Evolutionary conservation across 441 rosid genomes (phyloP).

Genomic region (Capsella rubella): DNA sequence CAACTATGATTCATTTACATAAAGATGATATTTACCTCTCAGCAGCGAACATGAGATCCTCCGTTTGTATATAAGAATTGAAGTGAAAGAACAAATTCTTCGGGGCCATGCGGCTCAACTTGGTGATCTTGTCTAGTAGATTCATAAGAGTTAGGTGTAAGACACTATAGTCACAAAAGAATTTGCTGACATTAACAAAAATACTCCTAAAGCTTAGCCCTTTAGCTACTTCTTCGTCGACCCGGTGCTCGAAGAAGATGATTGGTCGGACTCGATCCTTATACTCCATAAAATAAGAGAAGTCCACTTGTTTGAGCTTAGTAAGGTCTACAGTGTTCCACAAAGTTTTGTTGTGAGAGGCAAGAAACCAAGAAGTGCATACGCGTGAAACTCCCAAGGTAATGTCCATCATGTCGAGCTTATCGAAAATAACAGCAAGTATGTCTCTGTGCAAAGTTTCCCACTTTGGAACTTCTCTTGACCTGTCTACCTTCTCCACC

Average conservation of each 20-base stretch:
- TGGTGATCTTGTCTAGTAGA: not conserved
- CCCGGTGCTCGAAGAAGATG: not conserved
- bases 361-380: constrained; percentile 30
- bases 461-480: constrained; percentile 14
- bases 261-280: not conserved
- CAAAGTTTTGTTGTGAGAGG: constrained; percentile 30
- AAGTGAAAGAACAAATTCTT: constrained; percentile 31
- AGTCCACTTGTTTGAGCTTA: not conserved
- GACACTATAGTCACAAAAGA: not conserved
- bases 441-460: constrained; percentile 14
- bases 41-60: constrained; percentile 23
- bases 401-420: constrained; percentile 16
- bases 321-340: constrained; percentile 14
- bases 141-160: not conserved
- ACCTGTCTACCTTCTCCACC: constrained; percentile 18
- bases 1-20: not conserved
- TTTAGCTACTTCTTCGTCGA: not conserved
- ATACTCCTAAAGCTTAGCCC: not conserved
- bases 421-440: constrained; percentile 4
- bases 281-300: not conserved
- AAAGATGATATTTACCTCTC: constrained; percentile 26
- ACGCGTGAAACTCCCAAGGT: constrained; percentile 22
- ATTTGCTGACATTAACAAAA: not conserved
- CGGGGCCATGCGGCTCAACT: constrained; percentile 9
- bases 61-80: not conserved